Base-by-base conservation (phyloP, 768 basidiomycete species). In the Pisolithus sp. region DNA sequence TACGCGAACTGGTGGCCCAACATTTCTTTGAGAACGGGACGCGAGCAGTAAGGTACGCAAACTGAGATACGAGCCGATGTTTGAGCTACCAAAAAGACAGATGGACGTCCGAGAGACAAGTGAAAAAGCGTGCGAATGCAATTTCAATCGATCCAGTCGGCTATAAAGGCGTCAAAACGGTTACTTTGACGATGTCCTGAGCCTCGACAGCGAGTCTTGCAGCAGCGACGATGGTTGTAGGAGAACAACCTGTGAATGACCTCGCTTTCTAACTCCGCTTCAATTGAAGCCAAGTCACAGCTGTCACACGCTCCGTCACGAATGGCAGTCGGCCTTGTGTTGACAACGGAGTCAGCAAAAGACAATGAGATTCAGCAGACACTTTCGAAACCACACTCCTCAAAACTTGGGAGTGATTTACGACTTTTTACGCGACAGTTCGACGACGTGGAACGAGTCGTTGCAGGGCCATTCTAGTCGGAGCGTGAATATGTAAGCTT, bases 1-100 rank as follows among this genome's bases (percentile, higher is more conserved):
- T 81, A 89, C 55, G 93, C 89, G 63, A 93, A 92, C 70, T 88
- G 86, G 73, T 91, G 89, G 58, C 89, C 89, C 51, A 90, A 77
- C 89, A 92, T 91, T 71, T 49, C 72, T 65, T 31, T 47, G 55
- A 50, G 48, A 57, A 53, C 15, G 38, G 21, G 49, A 30, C 18
- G 39, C 23, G 12, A 48, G 48, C 18, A 41, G 49, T 44, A 28
- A 38, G 20, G 36, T 10, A 39, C 56, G 67, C 62, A 54, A 58
- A 61, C 65, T 57, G 24, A 15, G 43, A 26, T 7, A 48, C 43
- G n/a, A 34, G 23, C 44, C 46, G 26, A 40, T 4, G 49, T 42
- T 36, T 53, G 43, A 8, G 17, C 38, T 18, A 38, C 36, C 26
- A 39, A 44, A 51, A 59, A 53, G 49, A 44, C 47, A 23, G 31